phyloP scores from a whole-genome alignment of 2,329 filamentous ascomycete species.

The Zalaria obscura region DNA sequence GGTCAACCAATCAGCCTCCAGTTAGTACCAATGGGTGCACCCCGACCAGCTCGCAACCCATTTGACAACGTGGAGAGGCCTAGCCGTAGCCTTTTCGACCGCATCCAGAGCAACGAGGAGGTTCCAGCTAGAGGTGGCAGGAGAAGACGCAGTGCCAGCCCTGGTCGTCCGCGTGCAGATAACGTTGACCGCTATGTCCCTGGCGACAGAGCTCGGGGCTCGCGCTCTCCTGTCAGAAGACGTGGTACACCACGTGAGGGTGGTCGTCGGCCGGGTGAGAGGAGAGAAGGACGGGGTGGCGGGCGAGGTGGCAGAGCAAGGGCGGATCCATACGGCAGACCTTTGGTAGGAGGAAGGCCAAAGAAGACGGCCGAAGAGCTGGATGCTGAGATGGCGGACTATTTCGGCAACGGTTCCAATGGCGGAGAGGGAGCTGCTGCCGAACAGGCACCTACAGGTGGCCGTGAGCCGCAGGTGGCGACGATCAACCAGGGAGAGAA shows the following conservation, averaged over 20 bases:
- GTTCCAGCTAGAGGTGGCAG: constrained; percentile 16
- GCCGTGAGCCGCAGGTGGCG: constrained; percentile 3
- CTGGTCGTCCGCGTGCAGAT: constrained; percentile 41
- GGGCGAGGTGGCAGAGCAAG: constrained; percentile 28
- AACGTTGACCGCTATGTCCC: constrained; percentile 72
- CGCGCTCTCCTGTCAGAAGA: constrained; percentile 41
- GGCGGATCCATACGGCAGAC: constrained; percentile 32
- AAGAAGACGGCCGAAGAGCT: constrained; percentile 85
- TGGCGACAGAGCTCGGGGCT: constrained; percentile 36
- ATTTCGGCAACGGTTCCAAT: constrained; percentile 32
- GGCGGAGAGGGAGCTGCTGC: constrained; percentile 2
- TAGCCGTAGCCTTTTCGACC: constrained; percentile 50
- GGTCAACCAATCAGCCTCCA: constrained; percentile 63
- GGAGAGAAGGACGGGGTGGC: constrained; percentile 27
- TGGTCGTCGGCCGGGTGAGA: constrained; percentile 31
- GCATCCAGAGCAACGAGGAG: constrained; percentile 34
- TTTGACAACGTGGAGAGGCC: constrained; percentile 37
- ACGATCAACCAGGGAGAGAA: constrained; percentile 4
- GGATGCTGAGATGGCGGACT: constrained; percentile 94
- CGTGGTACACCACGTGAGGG: constrained; percentile 32
- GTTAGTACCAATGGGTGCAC: constrained; percentile 38
- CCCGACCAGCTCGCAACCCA: constrained; percentile 23
- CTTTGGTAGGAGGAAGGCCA: constrained; percentile 32
- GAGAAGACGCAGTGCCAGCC: constrained; percentile 25
- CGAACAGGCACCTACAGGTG: constrained; percentile 1